Evolutionary conservation across 2,329 filamentous ascomycete species (phyloP).

Genomic region (Didymella pinodella): DNA sequence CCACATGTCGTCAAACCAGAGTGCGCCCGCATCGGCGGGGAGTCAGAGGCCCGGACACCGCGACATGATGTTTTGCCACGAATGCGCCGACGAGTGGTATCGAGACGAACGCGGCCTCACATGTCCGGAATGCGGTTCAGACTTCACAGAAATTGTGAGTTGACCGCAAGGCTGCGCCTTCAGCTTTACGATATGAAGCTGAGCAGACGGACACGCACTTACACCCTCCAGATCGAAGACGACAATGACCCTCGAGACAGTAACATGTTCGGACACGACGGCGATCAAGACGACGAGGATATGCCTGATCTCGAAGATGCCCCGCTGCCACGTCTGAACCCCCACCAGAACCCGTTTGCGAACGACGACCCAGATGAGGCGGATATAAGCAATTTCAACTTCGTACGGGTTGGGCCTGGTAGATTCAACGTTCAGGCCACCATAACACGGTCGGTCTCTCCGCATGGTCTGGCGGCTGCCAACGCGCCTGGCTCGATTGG

Average conservation of each 20-base stretch:
- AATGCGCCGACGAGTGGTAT: conserved; percentile 83
- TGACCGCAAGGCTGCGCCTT: conserved; percentile 19
- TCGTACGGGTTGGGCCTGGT: conserved; percentile 48
- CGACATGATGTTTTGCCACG: conserved; percentile 87
- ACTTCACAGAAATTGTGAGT: conserved; percentile 87
- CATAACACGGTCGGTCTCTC: conserved; percentile 44
- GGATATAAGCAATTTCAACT: conserved; percentile 58
- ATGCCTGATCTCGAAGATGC: conserved; percentile 41
- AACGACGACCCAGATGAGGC: conserved; percentile 59
- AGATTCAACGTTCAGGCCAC: conserved; percentile 48
- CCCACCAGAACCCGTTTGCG: conserved; percentile 60
- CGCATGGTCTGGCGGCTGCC: conserved; percentile 28
- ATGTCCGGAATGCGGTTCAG: conserved; percentile 80
- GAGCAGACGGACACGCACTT: conserved; percentile 23
- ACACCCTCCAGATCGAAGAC: conserved; percentile 54
- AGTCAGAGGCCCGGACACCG: conserved; percentile 37
- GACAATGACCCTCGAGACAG: conserved; percentile 70
- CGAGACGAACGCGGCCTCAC: conserved; percentile 70
- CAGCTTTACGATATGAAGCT: conserved; percentile 12
- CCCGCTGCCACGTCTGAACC: conserved; percentile 37
- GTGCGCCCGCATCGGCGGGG: conserved; percentile 15
- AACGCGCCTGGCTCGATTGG: conserved; percentile 45
- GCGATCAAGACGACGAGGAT: conserved; percentile 41
- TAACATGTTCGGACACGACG: conserved; percentile 35
- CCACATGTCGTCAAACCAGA: conserved; percentile 33